Evolutionary conservation across 2,329 filamentous ascomycete genomes (phyloP), one percentile per base, ranked within the genome.

Genomic region (Dactylellina sp.): DNA sequence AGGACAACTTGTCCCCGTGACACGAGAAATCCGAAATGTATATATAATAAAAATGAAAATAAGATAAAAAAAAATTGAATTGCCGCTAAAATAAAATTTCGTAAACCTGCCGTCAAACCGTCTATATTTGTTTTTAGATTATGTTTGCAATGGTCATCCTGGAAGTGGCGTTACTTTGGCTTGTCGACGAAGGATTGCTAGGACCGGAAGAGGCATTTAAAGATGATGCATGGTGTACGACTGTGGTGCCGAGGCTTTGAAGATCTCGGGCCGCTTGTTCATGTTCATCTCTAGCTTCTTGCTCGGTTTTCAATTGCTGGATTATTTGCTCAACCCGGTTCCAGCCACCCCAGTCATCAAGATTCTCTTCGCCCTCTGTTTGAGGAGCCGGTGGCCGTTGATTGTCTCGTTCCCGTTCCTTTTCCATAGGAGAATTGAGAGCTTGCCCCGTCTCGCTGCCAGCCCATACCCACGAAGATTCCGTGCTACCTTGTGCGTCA

Each of bases 401-500:
- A 56, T 59, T 63, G 25, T 74, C 70, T n/a, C 55, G 47, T n/a
- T 72, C 68, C 49, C 60, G 47, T 55, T 74, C 70, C 42, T 74
- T 65, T 61, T 74, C 70, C 61, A 66, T 74, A 44, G 70, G 61
- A 53, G 70, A 68, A 47, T 78, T 79, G 28, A 78, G 61, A 16
- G 75, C 77, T 44, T 68, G 62, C 1, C 77, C 77, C 28, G 78
- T 79, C 57, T 79, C 78, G 25, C 77, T 78, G 28, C 77, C 78
- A 39, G 75, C 76, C 78, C 78, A 79, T 52, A 78, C 71, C 94
- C 94, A 98, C 11, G 89, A 89, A 37, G 87, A 87, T 59, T 93
- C 89, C 0, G 86, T 84, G n/a, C 86, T 88, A 0, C 89, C 91
- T 81, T 98, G 94, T 78, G 96, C 84, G 81, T 98, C 95, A 0